Conservation (phyloP, 108 stramenopile genomes). For the Seminavis robusta region DNA sequence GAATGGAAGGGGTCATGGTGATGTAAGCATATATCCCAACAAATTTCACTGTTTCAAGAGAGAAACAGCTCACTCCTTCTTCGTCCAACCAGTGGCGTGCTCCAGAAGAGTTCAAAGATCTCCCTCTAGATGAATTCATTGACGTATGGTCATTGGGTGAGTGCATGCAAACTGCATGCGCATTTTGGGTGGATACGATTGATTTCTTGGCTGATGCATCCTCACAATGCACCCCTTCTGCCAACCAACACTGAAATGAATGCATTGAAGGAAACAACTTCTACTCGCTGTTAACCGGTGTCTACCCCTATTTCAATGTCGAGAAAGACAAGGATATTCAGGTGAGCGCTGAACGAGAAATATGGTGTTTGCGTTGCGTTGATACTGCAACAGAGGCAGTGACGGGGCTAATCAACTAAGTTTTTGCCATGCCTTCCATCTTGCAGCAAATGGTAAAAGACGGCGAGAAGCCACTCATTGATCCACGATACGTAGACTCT, state of each 20-base stretch:
- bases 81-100: constrained; percentile 26
- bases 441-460: too few relatives aligned
- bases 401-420: too few relatives aligned
- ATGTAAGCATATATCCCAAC: constrained; percentile 7
- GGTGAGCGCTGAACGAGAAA: neutral
- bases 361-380: neutral
- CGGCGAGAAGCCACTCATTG: too few relatives aligned
- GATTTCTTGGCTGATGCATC: too few relatives aligned
- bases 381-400: neutral
- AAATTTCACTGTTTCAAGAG: constrained; percentile 23
- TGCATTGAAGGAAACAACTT: constrained; percentile 42
- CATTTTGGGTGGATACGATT: too few relatives aligned
- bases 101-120: constrained; percentile 48
- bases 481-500: too few relatives aligned
- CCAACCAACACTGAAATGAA: too few relatives aligned
- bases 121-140: constrained; percentile 24
- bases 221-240: neutral
- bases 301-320: constrained; percentile 23
- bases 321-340: neutral
- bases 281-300: constrained; percentile 32
- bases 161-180: too few relatives aligned
- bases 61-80: constrained; percentile 22
- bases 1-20: constrained; percentile 36
- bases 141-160: constrained; percentile 22
- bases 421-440: too few relatives aligned